A percentile compares a stretch with the other conserved stretches of the same genome.
These are phyloP conservation scores for Euphorbia tirucalli DNA, from an alignment of 345 rosid species.

Conservation along the genomic window DNA sequence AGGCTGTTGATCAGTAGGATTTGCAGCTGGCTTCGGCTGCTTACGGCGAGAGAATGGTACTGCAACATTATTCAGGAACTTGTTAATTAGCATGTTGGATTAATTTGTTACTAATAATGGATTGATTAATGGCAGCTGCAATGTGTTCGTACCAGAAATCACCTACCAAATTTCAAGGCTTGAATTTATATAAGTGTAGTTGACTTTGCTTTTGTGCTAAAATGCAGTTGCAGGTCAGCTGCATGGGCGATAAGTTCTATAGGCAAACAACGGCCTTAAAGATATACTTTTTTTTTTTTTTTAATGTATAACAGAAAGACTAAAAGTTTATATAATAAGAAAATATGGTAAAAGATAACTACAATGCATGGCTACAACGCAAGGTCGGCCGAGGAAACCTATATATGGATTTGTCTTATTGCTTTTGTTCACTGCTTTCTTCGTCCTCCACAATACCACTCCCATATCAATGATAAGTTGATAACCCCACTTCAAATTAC, in stretches of 20 bases:
- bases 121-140: too few relatives aligned
- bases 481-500: too few relatives aligned
- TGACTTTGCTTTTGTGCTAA: neutral
- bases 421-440: neutral
- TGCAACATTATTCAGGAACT: constrained; percentile 25
- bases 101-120: too few relatives aligned
- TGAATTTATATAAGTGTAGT: neutral
- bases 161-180: too few relatives aligned
- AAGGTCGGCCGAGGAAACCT: neutral
- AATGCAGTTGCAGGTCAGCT: too few relatives aligned
- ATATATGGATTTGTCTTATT: neutral
- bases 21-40: neutral
- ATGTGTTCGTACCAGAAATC: too few relatives aligned
- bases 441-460: neutral
- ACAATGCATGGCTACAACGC: too few relatives aligned
- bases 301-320: neutral
- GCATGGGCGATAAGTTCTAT: constrained; percentile 18
- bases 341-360: too few relatives aligned
- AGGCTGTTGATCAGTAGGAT: neutral
- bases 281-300: too few relatives aligned
- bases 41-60: neutral
- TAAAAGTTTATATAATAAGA: neutral
- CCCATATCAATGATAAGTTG: too few relatives aligned
- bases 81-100: constrained; percentile 1
- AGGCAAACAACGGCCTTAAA: neutral